These are phyloP conservation scores for Cyclostephanos invisitatus DNA, from an alignment of 108 stramenopile species.

Conservation along the genomic window DNA sequence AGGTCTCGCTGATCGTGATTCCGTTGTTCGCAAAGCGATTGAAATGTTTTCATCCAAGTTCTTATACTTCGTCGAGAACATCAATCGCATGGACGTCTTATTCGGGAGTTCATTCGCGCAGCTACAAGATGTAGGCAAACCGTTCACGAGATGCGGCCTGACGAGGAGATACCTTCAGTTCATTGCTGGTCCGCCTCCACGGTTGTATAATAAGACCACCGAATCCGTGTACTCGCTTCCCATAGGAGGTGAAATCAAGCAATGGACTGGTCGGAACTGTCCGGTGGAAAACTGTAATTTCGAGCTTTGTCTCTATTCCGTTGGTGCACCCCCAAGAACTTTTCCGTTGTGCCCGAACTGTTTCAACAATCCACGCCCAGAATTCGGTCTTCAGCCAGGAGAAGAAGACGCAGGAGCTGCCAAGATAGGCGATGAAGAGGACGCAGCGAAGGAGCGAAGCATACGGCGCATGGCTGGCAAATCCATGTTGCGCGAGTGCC, in stretches of 20 bases:
- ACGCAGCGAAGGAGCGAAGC: conserved; percentile 71
- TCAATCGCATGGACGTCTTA: conserved; percentile 86
- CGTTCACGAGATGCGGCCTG: conserved; percentile 83
- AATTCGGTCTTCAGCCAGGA: conserved; percentile 63
- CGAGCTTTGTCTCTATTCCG: conserved; percentile 83
- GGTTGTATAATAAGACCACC: conserved; percentile 80
- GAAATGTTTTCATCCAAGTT: conserved; percentile 77
- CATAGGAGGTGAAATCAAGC: conserved; percentile 77
- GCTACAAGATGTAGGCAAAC: conserved; percentile 89
- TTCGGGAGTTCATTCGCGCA: conserved; percentile 84
- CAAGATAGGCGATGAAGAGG: conserved; percentile 53
- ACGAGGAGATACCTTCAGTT: conserved; percentile 57
- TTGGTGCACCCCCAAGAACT: conserved; percentile 77
- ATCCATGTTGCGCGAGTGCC: conserved; percentile 73
- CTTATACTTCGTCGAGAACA: conserved; percentile 69
- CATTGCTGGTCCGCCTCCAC: conserved; percentile 53
- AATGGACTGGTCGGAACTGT: conserved; percentile 70
- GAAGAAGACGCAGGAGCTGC: conserved; percentile 32
- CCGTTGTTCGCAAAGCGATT: conserved; percentile 67
- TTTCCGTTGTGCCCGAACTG: conserved; percentile 89
- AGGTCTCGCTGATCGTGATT: conserved; percentile 69
- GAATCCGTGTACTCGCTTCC: conserved; percentile 85
- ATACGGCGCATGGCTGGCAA: conserved; percentile 71
- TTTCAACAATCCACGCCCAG: conserved; percentile 73
- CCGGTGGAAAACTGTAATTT: conserved; percentile 73